Percentiles rank a stretch among this genome's conserved stretches.
phyloP scores from a whole-genome alignment of 768 basidiomycete genomes.

The Lanmaoa pseudosensibilis region DNA sequence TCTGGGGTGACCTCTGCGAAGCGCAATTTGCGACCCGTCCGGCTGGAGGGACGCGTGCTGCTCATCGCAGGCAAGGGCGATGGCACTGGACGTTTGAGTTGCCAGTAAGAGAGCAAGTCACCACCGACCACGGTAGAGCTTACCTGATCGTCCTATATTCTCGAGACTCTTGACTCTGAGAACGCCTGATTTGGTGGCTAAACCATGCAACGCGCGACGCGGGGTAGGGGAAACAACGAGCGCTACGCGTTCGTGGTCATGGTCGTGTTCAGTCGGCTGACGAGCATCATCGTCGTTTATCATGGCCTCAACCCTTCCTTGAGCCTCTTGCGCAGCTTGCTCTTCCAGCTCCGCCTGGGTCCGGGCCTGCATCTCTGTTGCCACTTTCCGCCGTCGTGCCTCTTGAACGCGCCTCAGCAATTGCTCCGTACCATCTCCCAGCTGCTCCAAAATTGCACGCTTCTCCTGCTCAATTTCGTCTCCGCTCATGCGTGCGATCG shows the following conservation, averaged over 20 bases:
- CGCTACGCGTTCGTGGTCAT: neutral
- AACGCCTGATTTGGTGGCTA: conserved; percentile 24
- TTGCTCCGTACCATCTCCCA: conserved; percentile 66
- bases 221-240: conserved; percentile 16
- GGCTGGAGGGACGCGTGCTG: conserved; percentile 59
- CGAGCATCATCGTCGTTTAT: neutral
- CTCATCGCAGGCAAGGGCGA: conserved; percentile 46
- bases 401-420: conserved; percentile 45
- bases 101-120: neutral
- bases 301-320: neutral
- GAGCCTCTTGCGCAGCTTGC: neutral
- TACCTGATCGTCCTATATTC: conserved; percentile 25
- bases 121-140: neutral
- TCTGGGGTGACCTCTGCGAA: conserved; percentile 73
- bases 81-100: conserved; percentile 30
- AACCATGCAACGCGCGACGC: neutral
- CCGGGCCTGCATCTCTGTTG: neutral
- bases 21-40: conserved; percentile 56
- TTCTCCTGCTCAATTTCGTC: conserved; percentile 68
- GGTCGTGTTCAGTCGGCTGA: neutral
- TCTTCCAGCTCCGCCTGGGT: neutral
- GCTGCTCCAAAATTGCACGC: conserved; percentile 64
- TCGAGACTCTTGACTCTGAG: conserved; percentile 34
- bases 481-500: conserved; percentile 66
- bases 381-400: conserved; percentile 20